phyloP scores from a whole-genome alignment of 1,284 basidiomycete species.

The Flammula alnicola region DNA sequence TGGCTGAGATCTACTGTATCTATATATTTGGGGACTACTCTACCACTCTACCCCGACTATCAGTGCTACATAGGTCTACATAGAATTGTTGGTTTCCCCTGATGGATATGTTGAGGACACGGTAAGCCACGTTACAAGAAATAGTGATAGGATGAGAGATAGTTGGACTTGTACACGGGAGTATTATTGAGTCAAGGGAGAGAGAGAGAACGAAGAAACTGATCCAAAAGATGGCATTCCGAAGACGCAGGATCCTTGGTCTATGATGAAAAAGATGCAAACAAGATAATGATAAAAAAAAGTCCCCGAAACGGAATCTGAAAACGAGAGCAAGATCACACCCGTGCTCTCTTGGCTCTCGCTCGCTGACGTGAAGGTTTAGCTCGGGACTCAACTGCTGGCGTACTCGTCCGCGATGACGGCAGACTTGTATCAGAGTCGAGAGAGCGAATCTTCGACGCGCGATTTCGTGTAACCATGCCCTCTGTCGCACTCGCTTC shows the following conservation, averaged over 20 bases:
- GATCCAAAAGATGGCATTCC: slow-evolving; percentile 1
- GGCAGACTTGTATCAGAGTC: slow-evolving; percentile 13
- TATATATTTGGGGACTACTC: too few relatives aligned
- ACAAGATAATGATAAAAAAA: slow-evolving; percentile 1
- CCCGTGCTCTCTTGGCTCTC: slow-evolving; percentile 25
- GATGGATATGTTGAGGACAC: too few relatives aligned
- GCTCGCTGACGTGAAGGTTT: slow-evolving; percentile 16
- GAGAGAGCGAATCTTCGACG: slow-evolving; percentile 29
- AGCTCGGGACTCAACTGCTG: slow-evolving; percentile 12
- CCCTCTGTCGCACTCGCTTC: slow-evolving; percentile 26
- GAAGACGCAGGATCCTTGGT: background rate
- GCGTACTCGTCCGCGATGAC: slow-evolving; percentile 14
- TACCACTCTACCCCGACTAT: too few relatives aligned
- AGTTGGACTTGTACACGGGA: slow-evolving; percentile 3
- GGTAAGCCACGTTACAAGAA: too few relatives aligned
- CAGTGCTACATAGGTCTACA: too few relatives aligned
- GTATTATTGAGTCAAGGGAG: slow-evolving; percentile 1
- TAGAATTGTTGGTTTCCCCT: too few relatives aligned
- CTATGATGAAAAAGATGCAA: slow-evolving; percentile 3
- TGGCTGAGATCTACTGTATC: too few relatives aligned
- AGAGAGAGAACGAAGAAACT: slow-evolving; percentile 7
- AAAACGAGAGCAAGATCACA: slow-evolving; percentile 15
- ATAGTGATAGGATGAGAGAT: slow-evolving; percentile 7
- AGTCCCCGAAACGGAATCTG: background rate
- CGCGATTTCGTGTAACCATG: slow-evolving; percentile 40